Conservation (phyloP, 805 yeast species). For the Lipomyces starkeyi region DNA sequence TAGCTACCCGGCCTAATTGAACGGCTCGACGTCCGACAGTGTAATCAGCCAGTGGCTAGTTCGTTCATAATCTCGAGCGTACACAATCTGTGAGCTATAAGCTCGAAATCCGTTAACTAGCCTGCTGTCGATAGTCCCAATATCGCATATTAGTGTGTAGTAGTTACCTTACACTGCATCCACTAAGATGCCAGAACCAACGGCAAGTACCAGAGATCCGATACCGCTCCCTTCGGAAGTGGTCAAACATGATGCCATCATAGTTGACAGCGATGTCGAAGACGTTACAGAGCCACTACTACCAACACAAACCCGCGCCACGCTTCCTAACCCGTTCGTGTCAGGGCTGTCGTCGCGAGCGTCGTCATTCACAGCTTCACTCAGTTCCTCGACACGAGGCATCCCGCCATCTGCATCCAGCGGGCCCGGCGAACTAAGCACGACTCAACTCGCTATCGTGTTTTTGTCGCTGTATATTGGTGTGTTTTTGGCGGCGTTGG, state of each 20-base stretch:
- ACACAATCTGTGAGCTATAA: too few relatives aligned
- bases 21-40: too few relatives aligned
- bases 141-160: neutral
- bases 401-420: conserved; percentile 8
- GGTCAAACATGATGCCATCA: conserved; percentile 26
- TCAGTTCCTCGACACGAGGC: conserved; percentile 19
- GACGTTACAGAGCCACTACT: conserved; percentile 33
- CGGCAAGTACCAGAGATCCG: neutral
- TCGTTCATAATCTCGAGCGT: too few relatives aligned
- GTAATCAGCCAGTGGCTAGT: too few relatives aligned
- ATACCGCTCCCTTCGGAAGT: conserved; percentile 28
- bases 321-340: conserved; percentile 33
- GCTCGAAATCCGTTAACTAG: too few relatives aligned
- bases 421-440: conserved; percentile 20
- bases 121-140: neutral
- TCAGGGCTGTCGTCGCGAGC: conserved; percentile 24
- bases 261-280: conserved; percentile 26
- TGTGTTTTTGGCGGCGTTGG: conserved; percentile 57
- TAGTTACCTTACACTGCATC: neutral
- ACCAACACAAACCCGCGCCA: conserved; percentile 27
- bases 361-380: conserved; percentile 28
- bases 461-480: conserved; percentile 58
- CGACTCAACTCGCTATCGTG: conserved; percentile 54
- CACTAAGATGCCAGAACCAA: neutral
- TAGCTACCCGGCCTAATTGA: too few relatives aligned